phyloP scores from a whole-genome alignment of 2,329 filamentous ascomycete species.

The Pseudocercospora musae region DNA sequence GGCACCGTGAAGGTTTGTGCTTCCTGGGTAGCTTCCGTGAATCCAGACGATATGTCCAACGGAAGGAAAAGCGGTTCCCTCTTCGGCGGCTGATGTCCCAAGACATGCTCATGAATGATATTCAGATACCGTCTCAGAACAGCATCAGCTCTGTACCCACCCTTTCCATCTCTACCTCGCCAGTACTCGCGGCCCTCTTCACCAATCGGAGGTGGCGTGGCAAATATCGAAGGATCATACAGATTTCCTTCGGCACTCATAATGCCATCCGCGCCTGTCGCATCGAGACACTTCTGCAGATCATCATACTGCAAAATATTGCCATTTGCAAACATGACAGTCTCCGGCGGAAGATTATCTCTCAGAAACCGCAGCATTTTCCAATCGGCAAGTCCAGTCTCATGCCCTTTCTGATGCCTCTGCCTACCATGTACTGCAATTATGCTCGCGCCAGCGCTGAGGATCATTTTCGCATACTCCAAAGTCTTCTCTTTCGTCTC shows the following conservation, averaged over 20 bases:
- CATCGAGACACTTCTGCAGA: constrained; percentile 71
- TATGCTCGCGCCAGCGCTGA: constrained; percentile 85
- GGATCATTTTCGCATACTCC: constrained; percentile 81
- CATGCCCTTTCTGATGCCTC: constrained; percentile 91
- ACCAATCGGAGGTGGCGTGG: constrained; percentile 60
- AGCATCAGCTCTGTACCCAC: constrained; percentile 85
- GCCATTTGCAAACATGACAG: constrained; percentile 94
- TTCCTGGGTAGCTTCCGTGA: too few species aligned
- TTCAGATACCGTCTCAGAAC: constrained; percentile 85
- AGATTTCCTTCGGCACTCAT: constrained; percentile 97
- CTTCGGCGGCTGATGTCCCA: constrained; percentile 62
- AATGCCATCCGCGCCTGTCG: constrained; percentile 83
- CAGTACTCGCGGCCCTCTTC: constrained; percentile 78
- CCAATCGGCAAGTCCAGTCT: constrained; percentile 94
- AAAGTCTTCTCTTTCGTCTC: constrained; percentile 84
- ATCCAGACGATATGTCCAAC: constrained; percentile 45
- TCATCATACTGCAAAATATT: constrained; percentile 83
- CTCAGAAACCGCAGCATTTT: constrained; percentile 74
- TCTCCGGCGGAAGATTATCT: constrained; percentile 77
- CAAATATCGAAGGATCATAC: constrained; percentile 86
- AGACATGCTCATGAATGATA: constrained; percentile 76
- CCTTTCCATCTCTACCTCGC: constrained; percentile 72
- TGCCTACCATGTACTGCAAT: constrained; percentile 86
- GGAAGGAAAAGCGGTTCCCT: constrained; percentile 72
- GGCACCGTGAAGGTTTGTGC: background rate